Conservation (phyloP, 2,329 filamentous ascomycete genomes). For the Pezicula carpinea region DNA sequence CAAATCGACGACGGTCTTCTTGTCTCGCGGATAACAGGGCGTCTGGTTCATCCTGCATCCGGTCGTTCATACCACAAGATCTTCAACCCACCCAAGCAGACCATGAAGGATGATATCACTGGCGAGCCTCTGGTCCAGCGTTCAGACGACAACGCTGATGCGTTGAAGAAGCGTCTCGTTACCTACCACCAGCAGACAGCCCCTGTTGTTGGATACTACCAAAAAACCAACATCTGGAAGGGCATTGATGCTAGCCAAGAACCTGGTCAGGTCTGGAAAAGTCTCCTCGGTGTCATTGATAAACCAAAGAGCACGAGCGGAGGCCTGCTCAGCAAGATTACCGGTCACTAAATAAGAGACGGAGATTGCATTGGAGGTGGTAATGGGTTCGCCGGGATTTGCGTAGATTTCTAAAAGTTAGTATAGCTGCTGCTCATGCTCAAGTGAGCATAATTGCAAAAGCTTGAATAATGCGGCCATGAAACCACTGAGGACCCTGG, state of each 20-base stretch:
- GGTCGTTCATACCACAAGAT: constrained; percentile 97
- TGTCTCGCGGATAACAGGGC: constrained; percentile 93
- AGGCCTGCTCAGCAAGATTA: constrained; percentile 30
- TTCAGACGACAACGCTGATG: constrained; percentile 93
- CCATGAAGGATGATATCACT: constrained; percentile 95
- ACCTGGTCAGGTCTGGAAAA: constrained; percentile 93
- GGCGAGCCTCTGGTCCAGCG: constrained; percentile 96
- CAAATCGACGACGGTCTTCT: constrained; percentile 94
- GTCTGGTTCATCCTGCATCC: constrained; percentile 90
- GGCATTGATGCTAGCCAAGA: constrained; percentile 94
- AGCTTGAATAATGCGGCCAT: constrained; percentile 6
- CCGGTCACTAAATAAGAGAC: constrained; percentile 17
- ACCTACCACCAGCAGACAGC: constrained; percentile 94
- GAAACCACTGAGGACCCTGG: constrained; percentile 20
- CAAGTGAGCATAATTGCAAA: constrained; percentile 17
- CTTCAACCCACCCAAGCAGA: constrained; percentile 94
- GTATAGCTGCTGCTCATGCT: constrained; percentile 16
- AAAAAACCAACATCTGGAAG: constrained; percentile 95
- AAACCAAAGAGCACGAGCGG: constrained; percentile 38
- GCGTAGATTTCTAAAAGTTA: constrained; percentile 24
- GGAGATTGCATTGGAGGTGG: constrained; percentile 1
- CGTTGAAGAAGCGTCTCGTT: constrained; percentile 86
- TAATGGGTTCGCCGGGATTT: constrained; percentile 16
- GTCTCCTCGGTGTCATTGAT: constrained; percentile 78
- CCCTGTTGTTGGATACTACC: constrained; percentile 94